These are phyloP conservation scores for Limonium bicolor DNA, from an alignment of 148 eudicot genomes.

Conservation along the genomic window DNA sequence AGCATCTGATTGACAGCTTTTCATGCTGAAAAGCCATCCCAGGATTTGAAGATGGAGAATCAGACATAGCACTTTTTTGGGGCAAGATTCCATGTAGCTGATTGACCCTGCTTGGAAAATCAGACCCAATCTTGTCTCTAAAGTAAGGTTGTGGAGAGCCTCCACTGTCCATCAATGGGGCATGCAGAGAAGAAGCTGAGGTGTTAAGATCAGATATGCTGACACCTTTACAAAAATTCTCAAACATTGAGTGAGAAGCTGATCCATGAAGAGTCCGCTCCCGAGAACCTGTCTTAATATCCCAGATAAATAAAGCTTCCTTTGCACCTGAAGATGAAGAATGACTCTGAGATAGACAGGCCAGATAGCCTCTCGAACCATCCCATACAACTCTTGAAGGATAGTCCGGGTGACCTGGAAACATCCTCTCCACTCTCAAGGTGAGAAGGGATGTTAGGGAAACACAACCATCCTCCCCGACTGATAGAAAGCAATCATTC, in stretches of 20 bases:
- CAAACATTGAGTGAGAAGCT: constrained; percentile 94
- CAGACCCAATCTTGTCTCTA: constrained; percentile 14
- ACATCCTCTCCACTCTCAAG: constrained; percentile 83
- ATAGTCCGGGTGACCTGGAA: constrained; percentile 77
- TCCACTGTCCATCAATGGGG: constrained; percentile 37
- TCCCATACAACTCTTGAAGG: constrained; percentile 89
- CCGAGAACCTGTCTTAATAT: constrained; percentile 83
- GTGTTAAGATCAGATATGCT: constrained; percentile 34
- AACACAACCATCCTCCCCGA: constrained; percentile 80
- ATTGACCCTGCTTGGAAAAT: constrained; percentile 15
- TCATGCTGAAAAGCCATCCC: constrained; percentile 13
- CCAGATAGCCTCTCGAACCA: constrained; percentile 68
- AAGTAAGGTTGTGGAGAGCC: constrained; percentile 19
- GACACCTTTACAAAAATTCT: constrained; percentile 43
- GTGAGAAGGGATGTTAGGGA: constrained; percentile 78
- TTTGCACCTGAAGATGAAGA: constrained; percentile 37
- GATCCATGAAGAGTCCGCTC: constrained; percentile 86
- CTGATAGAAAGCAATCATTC: constrained; percentile 85
- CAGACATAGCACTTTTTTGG: constrained; percentile 11
- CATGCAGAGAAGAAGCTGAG: constrained; percentile 54
- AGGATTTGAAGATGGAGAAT: constrained; percentile 11
- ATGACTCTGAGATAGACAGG: constrained; percentile 56
- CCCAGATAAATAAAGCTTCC: constrained; percentile 88
- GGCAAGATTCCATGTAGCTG: constrained; percentile 11
- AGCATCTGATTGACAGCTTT: constrained; percentile 46